Evolutionary conservation across 2,329 filamentous ascomycete genomes (phyloP), one percentile per base, ranked within the genome.

Genomic region (Aspergillus tamarii): DNA sequence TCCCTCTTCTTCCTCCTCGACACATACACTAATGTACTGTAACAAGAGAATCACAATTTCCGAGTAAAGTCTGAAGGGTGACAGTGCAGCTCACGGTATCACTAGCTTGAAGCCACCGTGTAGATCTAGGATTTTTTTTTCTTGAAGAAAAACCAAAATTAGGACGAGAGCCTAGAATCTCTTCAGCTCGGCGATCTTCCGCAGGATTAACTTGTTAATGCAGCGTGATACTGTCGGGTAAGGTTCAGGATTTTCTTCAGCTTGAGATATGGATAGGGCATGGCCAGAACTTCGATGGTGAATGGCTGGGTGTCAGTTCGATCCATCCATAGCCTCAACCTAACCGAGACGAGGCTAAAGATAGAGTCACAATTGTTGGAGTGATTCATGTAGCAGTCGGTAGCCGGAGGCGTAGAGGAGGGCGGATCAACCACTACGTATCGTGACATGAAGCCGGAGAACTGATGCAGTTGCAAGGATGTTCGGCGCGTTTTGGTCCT

Each of bases 401-500:
- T 19, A 3, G 39, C n/a, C 39, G 21, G 12, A 8, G 21, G 14
- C 6, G 12, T 48, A 14, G 45, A 36, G 43, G 11, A 48, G 45
- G 12, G 12, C 45, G 21, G 21, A 7, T 9, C 45, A 48, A 48
- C 45, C 11, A 14, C 23, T 6, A 48, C 23, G 45, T 14, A 48
- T 26, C 2, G 4, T 28, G 23, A 26, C 45, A 8, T 26, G 23
- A 23, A 48, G 21, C 45, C 45, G 45, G 45, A 26, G 39, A 41
- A 41, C 39, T 19, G 23, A 23, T 9, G 45, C 12, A 48, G 11
- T 26, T 28, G 23, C 45, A 48, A 6, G 45, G 45, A 48, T 48
- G 45, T 48, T 50, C 46, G 46, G 46, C 48, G 30, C 28, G 48
- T 52, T 52, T 32, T 52, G 48, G 48, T 34, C 28, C 3, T 52